Percentiles rank a stretch among this genome's conserved stretches.
phyloP scores from a whole-genome alignment of 108 stramenopile genomes.

The Ochromonas danica region DNA sequence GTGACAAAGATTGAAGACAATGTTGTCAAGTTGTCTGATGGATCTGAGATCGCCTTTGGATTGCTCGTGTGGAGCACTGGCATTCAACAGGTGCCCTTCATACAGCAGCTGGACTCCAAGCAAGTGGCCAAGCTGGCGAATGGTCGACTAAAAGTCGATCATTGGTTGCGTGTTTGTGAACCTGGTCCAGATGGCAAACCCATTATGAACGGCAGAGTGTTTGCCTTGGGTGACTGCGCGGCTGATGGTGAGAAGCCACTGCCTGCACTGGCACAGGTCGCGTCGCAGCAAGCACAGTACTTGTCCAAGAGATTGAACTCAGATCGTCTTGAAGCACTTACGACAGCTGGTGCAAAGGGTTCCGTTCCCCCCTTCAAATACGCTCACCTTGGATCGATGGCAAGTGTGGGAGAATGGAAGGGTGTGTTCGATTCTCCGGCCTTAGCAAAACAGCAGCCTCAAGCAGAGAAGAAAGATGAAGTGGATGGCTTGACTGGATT shows the following conservation, averaged over 20 bases:
- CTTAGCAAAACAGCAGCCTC: not conserved
- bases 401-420: conserved; percentile 67
- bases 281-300: conserved; percentile 77
- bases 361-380: conserved; percentile 68
- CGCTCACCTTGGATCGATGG: conserved; percentile 74
- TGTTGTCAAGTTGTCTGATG: conserved; percentile 71
- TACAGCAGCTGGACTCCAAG: not conserved
- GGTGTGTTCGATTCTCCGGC: conserved; percentile 43
- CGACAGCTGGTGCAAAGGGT: not conserved
- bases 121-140: not conserved
- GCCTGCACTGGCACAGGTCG: conserved; percentile 83
- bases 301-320: conserved; percentile 20
- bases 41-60: conserved; percentile 72
- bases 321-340: not conserved
- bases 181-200: not conserved
- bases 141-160: not conserved
- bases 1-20: conserved; percentile 64
- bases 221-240: conserved; percentile 88
- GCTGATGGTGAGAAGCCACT: conserved; percentile 56
- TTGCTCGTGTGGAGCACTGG: conserved; percentile 58
- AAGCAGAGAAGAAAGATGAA: not conserved
- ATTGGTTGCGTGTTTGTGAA: not conserved
- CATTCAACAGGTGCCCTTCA: conserved; percentile 18
- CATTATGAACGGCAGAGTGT: conserved; percentile 59
- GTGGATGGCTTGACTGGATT: too few species aligned